These are phyloP conservation scores for Zygnema cylindricum DNA, from an alignment of 139 green algal species.

Conservation along the genomic window DNA sequence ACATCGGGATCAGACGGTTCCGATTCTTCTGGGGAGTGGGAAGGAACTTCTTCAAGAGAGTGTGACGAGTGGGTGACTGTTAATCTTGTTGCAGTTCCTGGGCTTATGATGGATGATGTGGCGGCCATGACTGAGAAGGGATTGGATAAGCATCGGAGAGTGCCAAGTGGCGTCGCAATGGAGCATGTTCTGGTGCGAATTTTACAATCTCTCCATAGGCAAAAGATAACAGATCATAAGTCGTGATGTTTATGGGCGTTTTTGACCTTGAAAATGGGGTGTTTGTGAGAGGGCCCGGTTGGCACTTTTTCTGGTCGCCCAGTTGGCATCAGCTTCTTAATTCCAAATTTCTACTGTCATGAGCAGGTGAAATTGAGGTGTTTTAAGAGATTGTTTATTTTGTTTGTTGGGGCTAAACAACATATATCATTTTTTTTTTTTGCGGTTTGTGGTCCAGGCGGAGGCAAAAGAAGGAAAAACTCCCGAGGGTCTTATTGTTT, in stretches of 20 bases:
- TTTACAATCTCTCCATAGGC: too few species aligned
- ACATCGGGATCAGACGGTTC: background rate
- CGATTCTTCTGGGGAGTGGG: background rate
- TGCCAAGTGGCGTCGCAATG: constrained; percentile 55
- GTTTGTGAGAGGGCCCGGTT: too few species aligned
- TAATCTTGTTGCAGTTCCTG: constrained; percentile 46
- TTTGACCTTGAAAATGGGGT: too few species aligned
- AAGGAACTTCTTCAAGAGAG: background rate
- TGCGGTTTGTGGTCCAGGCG: background rate
- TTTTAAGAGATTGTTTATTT: background rate
- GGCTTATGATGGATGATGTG: constrained; percentile 57
- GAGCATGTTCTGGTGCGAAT: constrained; percentile 31
- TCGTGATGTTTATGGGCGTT: too few species aligned
- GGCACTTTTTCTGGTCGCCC: too few species aligned
- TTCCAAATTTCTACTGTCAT: background rate
- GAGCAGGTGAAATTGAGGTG: background rate
- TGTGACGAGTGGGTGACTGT: constrained; percentile 52
- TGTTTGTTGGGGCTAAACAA: background rate
- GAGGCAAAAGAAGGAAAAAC: background rate
- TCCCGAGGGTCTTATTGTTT: background rate
- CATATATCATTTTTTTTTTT: background rate
- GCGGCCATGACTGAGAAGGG: constrained; percentile 21
- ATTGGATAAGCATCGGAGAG: background rate
- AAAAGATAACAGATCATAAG: too few species aligned
- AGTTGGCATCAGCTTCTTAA: background rate